Conservation (phyloP, 257 asterid species). For the Ilex aquifolium region DNA sequence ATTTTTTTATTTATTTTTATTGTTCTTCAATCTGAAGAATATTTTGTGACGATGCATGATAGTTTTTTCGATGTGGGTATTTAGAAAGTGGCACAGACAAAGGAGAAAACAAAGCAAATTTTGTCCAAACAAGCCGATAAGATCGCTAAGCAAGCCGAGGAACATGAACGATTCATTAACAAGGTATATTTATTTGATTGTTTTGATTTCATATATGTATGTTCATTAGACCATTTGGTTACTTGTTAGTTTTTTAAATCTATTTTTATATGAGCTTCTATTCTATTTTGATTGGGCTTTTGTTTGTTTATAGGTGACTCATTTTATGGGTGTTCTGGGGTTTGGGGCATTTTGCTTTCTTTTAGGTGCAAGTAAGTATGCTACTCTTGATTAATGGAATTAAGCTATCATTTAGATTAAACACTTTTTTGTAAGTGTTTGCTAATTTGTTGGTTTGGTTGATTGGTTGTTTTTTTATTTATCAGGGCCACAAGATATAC, state of each 20-base stretch:
- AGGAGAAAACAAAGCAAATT: conserved; percentile 68
- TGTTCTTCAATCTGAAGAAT: background rate
- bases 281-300: conserved; percentile 8
- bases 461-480: conserved; percentile 9
- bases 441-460: conserved; percentile 16
- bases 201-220: background rate
- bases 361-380: conserved; percentile 87
- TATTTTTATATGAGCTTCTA: background rate
- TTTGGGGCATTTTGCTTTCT: conserved; percentile 95
- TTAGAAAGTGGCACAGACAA: conserved; percentile 87
- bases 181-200: conserved; percentile 38
- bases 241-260: background rate
- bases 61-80: conserved; percentile 16
- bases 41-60: background rate
- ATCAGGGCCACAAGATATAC: conserved; percentile 95
- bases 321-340: conserved; percentile 89
- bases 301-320: conserved; percentile 60
- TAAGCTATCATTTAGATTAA: background rate
- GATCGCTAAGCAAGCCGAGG: conserved; percentile 96
- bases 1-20: background rate
- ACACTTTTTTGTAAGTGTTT: conserved; percentile 2
- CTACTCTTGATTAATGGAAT: conserved; percentile 1
- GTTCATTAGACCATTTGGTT: background rate
- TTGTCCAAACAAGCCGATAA: conserved; percentile 62
- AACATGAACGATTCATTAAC: conserved; percentile 82